Conservation (phyloP, 768 basidiomycete species). For the Hypsizygus marmoreus region DNA sequence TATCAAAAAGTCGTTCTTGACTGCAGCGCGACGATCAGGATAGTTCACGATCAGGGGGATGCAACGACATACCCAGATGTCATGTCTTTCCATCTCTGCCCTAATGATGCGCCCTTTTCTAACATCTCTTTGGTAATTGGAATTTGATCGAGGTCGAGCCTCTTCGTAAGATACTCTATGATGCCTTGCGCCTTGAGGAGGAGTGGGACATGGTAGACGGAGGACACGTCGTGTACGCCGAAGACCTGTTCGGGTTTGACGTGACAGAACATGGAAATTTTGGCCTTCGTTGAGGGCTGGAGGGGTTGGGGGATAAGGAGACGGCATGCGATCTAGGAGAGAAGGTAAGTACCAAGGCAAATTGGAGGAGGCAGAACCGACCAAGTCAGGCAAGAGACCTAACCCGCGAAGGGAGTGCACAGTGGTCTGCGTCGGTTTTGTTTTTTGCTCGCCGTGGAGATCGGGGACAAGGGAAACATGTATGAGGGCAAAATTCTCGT, state of each 20-base stretch:
- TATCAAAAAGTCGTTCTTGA: slow-evolving; percentile 91
- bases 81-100: slow-evolving; percentile 77
- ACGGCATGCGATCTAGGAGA: slow-evolving; percentile 85
- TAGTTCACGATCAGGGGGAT: not conserved
- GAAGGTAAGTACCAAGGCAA: not conserved
- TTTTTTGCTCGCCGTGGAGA: slow-evolving; percentile 99
- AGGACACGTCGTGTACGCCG: slow-evolving; percentile 94
- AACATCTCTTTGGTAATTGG: slow-evolving; percentile 56
- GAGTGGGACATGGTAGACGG: slow-evolving; percentile 96
- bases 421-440: slow-evolving; percentile 97
- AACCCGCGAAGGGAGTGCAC: slow-evolving; percentile 92
- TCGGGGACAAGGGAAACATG: slow-evolving; percentile 98
- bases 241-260: slow-evolving; percentile 88
- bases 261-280: slow-evolving; percentile 99
- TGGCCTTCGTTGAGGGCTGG: slow-evolving; percentile 84
- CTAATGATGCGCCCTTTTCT: slow-evolving; percentile 65
- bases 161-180: slow-evolving; percentile 75
- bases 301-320: slow-evolving; percentile 78
- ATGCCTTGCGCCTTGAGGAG: slow-evolving; percentile 93
- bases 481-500: slow-evolving; percentile 94
- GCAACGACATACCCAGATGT: slow-evolving; percentile 65
- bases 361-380: slow-evolving; percentile 34
- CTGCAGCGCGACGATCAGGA: slow-evolving; percentile 39
- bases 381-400: slow-evolving; percentile 90
- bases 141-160: slow-evolving; percentile 72